These are phyloP conservation scores for Pilobolus umbonatus DNA, from an alignment of 192 early-diverging fungal species.

Conservation along the genomic window DNA sequence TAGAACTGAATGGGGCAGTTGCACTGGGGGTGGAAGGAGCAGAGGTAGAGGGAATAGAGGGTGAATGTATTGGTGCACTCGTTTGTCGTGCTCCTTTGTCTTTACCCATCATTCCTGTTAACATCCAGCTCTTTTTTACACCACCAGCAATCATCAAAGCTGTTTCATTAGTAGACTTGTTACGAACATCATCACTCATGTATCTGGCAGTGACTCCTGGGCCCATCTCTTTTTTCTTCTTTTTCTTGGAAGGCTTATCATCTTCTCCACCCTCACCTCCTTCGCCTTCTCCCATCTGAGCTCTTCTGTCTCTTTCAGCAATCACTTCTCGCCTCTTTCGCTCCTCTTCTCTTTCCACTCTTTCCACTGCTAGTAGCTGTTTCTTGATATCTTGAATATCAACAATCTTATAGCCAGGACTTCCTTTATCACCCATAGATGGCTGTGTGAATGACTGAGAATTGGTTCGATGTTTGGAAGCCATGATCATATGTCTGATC, in stretches of 20 bases:
- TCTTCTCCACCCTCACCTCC: conserved; percentile 30
- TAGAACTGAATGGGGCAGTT: background rate
- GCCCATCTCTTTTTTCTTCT: conserved; percentile 31
- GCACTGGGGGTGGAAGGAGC: background rate
- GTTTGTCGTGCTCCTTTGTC: conserved; percentile 1
- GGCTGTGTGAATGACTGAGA: conserved; percentile 62
- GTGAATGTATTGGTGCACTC: background rate
- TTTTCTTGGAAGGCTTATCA: conserved; percentile 9
- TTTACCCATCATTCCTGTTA: conserved; percentile 18
- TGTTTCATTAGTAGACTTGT: conserved; percentile 23
- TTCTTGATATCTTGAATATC: conserved; percentile 64
- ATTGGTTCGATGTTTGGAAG: conserved; percentile 64
- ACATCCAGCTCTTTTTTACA: conserved; percentile 44
- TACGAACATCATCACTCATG: conserved; percentile 19
- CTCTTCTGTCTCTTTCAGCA: conserved; percentile 33
- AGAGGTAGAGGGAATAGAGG: background rate
- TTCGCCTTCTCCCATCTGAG: conserved; percentile 43
- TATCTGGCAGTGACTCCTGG: conserved; percentile 25
- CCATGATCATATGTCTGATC: conserved; percentile 62
- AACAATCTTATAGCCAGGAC: conserved; percentile 62
- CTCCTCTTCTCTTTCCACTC: conserved; percentile 66
- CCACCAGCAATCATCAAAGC: conserved; percentile 40
- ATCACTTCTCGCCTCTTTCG: conserved; percentile 40
- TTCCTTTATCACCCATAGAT: conserved; percentile 44
- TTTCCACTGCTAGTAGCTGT: conserved; percentile 67